Base-by-base conservation (phyloP, 306 rosid species). In the Sesbania bispinosa region DNA sequence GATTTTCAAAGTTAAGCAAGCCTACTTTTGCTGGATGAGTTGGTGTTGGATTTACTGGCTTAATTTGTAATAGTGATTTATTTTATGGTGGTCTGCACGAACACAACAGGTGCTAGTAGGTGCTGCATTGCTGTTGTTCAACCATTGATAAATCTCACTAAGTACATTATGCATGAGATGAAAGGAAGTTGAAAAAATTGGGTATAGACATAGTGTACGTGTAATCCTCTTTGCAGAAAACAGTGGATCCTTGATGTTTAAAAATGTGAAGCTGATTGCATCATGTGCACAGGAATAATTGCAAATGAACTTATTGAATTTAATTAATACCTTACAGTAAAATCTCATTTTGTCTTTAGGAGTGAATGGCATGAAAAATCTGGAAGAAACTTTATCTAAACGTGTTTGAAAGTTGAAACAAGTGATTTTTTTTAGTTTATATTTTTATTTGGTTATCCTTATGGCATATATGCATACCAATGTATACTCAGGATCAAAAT, bases 401-500 rank as follows among this genome's bases (percentile, higher is more conserved):
- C 35, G 52, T 21, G 47, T 66, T 32, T 60, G 69, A 5, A 60
- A 73, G 30, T 59, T 51, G 15, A 42, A 24, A 4, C 38, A 55
- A 57, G 39, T 32, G 38, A 6, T 9, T 0, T 5, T 7, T 39
- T 20, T 33, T 5, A n/a, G n/a, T n/a, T n/a, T n/a, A n/a, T n/a
- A n/a, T 14, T 6, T 42, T 53, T 60, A 11, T 0, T 0, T 24
- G 45, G 20, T 24, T 7, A 5, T 30, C 10, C 1, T 14, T 15
- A 33, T 7, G 50, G 59, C 57, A 59, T 14, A 65, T 52, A 63
- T 65, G 45, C 88, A 6, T 87, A 93, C 97, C 80, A 94, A 90
- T 69, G 98, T 93, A 75, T 93, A 93, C 85, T 90, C 97, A 0
- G 98, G 97, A 83, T 90, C 97, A 74, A 93, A 90, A 65, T 93